These are phyloP conservation scores for Celoporthe dispersa DNA, from an alignment of 2,329 filamentous ascomycete genomes.

Conservation along the genomic window DNA sequence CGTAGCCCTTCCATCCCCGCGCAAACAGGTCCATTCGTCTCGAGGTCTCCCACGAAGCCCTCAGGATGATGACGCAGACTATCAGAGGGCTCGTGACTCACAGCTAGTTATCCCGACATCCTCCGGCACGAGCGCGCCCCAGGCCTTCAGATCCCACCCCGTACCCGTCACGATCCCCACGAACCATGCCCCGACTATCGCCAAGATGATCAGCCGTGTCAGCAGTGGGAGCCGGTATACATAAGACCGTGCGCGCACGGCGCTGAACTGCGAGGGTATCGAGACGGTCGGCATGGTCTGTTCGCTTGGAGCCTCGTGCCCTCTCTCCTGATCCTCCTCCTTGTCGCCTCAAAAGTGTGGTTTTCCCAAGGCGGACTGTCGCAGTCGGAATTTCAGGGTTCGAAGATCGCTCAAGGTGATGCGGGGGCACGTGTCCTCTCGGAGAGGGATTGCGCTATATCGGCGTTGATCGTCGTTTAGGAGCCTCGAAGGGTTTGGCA, in stretches of 20 bases:
- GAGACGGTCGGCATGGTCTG: constrained; percentile 38
- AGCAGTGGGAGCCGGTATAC: constrained; percentile 84
- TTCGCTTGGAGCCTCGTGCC: background rate
- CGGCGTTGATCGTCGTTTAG: constrained; percentile 2
- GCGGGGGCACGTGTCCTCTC: constrained; percentile 20
- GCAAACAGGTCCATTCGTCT: constrained; percentile 16
- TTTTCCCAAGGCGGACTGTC: background rate
- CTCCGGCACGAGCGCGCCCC: constrained; percentile 79
- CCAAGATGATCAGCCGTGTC: constrained; percentile 70
- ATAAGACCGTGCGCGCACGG: constrained; percentile 77
- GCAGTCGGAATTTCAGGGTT: background rate
- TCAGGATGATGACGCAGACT: background rate
- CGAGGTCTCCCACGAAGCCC: background rate
- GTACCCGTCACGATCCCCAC: constrained; percentile 49
- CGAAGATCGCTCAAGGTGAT: background rate
- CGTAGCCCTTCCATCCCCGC: background rate
- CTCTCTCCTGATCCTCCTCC: background rate
- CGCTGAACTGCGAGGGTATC: constrained; percentile 62
- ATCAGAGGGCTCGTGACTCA: constrained; percentile 49
- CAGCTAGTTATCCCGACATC: constrained; percentile 73
- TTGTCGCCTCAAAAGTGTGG: background rate
- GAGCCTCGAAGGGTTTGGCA: constrained; percentile 3
- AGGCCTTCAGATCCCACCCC: constrained; percentile 73
- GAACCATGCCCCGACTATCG: constrained; percentile 70
- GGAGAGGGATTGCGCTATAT: constrained; percentile 10